A percentile compares a stretch with the other conserved stretches of the same genome.
phyloP scores from a whole-genome alignment of 2,329 filamentous ascomycete genomes.

The Cordyceps tenuipes region DNA sequence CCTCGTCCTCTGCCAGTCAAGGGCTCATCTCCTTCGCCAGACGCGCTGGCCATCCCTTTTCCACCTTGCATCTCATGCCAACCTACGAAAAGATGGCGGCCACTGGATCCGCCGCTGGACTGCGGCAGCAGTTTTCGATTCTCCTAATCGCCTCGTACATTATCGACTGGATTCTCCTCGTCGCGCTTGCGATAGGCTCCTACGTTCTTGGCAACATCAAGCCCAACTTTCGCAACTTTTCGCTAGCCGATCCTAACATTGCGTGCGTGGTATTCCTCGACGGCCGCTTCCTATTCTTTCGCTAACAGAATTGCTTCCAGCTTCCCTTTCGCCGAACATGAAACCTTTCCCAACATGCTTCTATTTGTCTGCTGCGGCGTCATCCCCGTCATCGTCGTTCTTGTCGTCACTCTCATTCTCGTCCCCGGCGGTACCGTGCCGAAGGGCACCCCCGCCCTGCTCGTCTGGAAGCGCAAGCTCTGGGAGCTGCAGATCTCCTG shows the following conservation, averaged over 20 bases:
- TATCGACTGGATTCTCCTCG: conserved; percentile 64
- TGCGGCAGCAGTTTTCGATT: conserved; percentile 21
- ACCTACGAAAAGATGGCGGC: conserved; percentile 23
- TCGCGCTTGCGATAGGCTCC: conserved; percentile 49
- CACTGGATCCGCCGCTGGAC: conserved; percentile 15
- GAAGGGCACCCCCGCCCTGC: conserved; percentile 49
- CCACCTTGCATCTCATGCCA: conserved; percentile 16
- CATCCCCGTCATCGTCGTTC: conserved; percentile 59
- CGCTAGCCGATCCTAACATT: conserved; percentile 63
- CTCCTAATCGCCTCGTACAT: conserved; percentile 55
- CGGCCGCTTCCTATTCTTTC: background rate
- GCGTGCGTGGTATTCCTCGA: conserved; percentile 39
- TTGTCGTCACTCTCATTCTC: conserved; percentile 58
- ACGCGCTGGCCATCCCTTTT: background rate
- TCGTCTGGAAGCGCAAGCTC: conserved; percentile 72
- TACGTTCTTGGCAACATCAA: conserved; percentile 49
- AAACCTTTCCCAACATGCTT: conserved; percentile 62
- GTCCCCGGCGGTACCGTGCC: conserved; percentile 65
- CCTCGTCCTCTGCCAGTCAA: background rate
- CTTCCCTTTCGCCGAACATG: conserved; percentile 61
- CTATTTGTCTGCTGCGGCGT: conserved; percentile 56
- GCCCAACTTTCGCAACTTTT: conserved; percentile 64
- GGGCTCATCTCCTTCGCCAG: background rate
- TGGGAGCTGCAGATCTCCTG: conserved; percentile 87
- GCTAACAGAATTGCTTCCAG: conserved; percentile 25